These are phyloP conservation scores for Leccinum insolens DNA, from an alignment of 1,284 basidiomycete species.

Conservation along the genomic window DNA sequence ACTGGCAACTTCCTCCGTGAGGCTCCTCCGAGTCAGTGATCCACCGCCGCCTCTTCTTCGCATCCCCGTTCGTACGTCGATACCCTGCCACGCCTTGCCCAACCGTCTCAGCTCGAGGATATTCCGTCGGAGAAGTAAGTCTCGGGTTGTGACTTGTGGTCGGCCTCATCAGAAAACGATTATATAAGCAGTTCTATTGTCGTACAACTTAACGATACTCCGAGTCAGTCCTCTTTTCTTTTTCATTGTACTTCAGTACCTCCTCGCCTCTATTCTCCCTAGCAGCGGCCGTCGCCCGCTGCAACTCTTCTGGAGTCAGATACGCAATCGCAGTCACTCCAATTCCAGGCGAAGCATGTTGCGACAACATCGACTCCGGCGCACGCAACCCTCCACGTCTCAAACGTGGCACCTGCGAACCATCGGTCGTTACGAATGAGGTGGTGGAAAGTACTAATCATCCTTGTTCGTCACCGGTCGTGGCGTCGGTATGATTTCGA, in stretches of 20 bases:
- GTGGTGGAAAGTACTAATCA: conserved; percentile 35
- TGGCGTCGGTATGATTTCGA: conserved; percentile 33
- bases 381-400: conserved; percentile 62
- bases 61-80: conserved; percentile 86
- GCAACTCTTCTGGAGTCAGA: conserved; percentile 26
- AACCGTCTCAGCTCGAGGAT: conserved; percentile 84
- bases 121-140: too few species aligned
- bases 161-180: too few species aligned
- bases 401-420: conserved; percentile 46
- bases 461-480: conserved; percentile 33
- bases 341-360: conserved; percentile 42
- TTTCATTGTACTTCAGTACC: conserved; percentile 7
- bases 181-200: too few species aligned
- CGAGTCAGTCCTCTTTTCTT: conserved; percentile 34
- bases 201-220: conserved; percentile 44
- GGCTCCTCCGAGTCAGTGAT: conserved; percentile 49
- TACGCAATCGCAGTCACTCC: conserved; percentile 28
- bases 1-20: conserved; percentile 41
- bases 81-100: conserved; percentile 77
- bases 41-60: conserved; percentile 69
- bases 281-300: conserved; percentile 19
- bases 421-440: conserved; percentile 24
- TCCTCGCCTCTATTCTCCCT: conserved; percentile 14
- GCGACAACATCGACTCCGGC: conserved; percentile 56
- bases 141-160: too few species aligned